These are phyloP conservation scores for Rhynchosporium secalis DNA, from an alignment of 2,329 filamentous ascomycete genomes.

Conservation along the genomic window DNA sequence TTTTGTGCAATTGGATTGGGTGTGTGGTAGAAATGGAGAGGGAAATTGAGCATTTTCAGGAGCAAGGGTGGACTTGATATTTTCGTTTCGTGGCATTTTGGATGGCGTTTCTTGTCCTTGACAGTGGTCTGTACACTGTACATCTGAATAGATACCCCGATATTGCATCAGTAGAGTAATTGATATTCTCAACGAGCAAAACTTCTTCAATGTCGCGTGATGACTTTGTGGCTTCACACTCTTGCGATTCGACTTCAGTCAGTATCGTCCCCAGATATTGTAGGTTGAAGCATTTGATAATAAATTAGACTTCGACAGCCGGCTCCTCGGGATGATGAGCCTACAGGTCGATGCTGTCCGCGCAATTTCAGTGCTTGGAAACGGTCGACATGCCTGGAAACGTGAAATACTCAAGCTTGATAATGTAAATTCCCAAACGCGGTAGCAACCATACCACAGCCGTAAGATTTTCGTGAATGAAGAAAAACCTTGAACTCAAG, in stretches of 20 bases:
- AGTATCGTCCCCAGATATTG: too few relatives aligned
- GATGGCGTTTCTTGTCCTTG: slow-evolving; percentile 5
- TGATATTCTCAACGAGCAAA: background rate
- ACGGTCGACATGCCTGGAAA: too few relatives aligned
- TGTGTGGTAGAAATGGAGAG: slow-evolving; percentile 5
- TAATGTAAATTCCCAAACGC: too few relatives aligned
- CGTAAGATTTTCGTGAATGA: background rate
- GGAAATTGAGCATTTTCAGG: slow-evolving; percentile 21
- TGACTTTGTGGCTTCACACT: background rate
- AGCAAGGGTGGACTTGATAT: slow-evolving; percentile 24
- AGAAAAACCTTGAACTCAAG: background rate
- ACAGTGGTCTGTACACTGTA: background rate
- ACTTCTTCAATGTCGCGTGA: background rate
- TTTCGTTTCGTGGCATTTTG: slow-evolving; percentile 16
- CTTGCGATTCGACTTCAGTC: too few relatives aligned
- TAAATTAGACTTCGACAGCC: too few relatives aligned
- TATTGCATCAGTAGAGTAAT: slow-evolving; percentile 13
- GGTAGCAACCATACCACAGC: background rate
- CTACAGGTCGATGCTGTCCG: too few relatives aligned
- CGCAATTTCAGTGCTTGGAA: too few relatives aligned
- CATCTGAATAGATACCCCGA: slow-evolving; percentile 15
- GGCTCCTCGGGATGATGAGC: too few relatives aligned
- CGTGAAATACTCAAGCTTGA: too few relatives aligned
- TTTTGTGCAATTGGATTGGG: background rate
- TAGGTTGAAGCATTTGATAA: too few relatives aligned